phyloP scores from a whole-genome alignment of 2,329 filamentous ascomycete species.

The Triangularia setosa region DNA sequence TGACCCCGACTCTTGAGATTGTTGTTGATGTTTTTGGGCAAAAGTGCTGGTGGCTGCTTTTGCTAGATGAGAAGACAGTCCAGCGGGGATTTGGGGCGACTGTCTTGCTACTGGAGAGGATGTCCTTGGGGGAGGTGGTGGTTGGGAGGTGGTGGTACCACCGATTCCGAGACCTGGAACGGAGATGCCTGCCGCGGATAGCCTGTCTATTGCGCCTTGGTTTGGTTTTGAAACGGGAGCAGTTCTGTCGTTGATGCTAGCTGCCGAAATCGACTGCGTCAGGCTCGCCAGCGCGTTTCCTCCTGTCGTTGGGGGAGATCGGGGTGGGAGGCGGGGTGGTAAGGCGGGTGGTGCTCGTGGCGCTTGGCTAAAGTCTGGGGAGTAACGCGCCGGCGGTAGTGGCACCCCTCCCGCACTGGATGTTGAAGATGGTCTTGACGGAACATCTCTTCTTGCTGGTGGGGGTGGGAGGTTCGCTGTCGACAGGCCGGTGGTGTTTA shows the following conservation, averaged over 20 bases:
- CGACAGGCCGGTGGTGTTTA: conserved; percentile 66
- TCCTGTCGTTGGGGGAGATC: conserved; percentile 46
- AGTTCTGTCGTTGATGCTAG: conserved; percentile 18
- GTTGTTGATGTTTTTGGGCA: too few relatives aligned
- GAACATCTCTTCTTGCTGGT: conserved; percentile 50
- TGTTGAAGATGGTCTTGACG: background rate
- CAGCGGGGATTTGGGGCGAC: conserved; percentile 45
- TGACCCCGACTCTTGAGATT: too few relatives aligned
- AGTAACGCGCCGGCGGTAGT: conserved; percentile 13
- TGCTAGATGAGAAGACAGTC: conserved; percentile 39
- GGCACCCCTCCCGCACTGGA: background rate
- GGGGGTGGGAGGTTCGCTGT: conserved; percentile 68
- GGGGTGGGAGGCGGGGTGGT: conserved; percentile 69
- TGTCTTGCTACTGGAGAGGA: conserved; percentile 59
- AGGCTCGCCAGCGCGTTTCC: conserved; percentile 20
- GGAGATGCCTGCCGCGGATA: conserved; percentile 71
- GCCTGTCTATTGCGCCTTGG: conserved; percentile 57
- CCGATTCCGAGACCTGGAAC: conserved; percentile 77
- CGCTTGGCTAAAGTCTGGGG: conserved; percentile 7
- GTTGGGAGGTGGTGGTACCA: conserved; percentile 32
- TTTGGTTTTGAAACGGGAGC: conserved; percentile 34
- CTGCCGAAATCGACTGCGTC: conserved; percentile 9
- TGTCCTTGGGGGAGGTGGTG: conserved; percentile 36
- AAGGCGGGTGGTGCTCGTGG: conserved; percentile 46
- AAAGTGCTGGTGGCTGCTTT: conserved; percentile 27